Conservation (phyloP, 192 early-diverging fungal genomes). For the Gaertneriomyces semiglobifer region DNA sequence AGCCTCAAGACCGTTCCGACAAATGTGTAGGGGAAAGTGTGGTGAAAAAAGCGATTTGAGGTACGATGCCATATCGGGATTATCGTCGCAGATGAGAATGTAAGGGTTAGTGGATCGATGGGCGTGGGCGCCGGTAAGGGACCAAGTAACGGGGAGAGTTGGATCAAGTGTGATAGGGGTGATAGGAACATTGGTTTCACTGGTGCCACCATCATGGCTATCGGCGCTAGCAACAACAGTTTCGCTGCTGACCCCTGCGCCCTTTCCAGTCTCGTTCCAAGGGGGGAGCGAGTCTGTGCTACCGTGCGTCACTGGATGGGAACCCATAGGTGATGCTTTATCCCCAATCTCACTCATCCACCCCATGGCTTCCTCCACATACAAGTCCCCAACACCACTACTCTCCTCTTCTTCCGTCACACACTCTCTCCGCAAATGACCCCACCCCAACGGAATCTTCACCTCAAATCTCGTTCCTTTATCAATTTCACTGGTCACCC, state of each 20-base stretch:
- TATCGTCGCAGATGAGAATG: slow-evolving; percentile 21
- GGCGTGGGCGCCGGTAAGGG: background rate
- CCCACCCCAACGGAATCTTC: background rate
- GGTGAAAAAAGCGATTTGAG: slow-evolving; percentile 10
- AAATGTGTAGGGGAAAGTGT: no score
- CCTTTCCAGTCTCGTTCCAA: slow-evolving; percentile 8
- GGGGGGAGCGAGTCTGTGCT: background rate
- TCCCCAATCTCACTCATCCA: slow-evolving; percentile 1
- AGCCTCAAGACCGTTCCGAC: slow-evolving; percentile 10
- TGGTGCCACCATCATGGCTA: background rate
- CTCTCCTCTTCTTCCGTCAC: background rate
- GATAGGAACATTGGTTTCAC: background rate
- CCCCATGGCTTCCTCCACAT: slow-evolving; percentile 17
- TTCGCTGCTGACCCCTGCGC: background rate
- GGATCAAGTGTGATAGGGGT: background rate
- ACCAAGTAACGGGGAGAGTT: background rate
- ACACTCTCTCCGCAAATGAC: slow-evolving; percentile 1
- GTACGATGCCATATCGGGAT: slow-evolving; percentile 23
- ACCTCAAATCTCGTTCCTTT: slow-evolving; percentile 5
- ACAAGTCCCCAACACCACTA: background rate
- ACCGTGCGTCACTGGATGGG: background rate
- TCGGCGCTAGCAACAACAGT: background rate
- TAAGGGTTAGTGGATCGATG: background rate
- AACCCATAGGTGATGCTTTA: background rate
- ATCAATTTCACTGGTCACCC: background rate